Evolutionary conservation across 169 alveolate genomes (phyloP).

Genomic region (Plasmodium chabaudi): DNA sequence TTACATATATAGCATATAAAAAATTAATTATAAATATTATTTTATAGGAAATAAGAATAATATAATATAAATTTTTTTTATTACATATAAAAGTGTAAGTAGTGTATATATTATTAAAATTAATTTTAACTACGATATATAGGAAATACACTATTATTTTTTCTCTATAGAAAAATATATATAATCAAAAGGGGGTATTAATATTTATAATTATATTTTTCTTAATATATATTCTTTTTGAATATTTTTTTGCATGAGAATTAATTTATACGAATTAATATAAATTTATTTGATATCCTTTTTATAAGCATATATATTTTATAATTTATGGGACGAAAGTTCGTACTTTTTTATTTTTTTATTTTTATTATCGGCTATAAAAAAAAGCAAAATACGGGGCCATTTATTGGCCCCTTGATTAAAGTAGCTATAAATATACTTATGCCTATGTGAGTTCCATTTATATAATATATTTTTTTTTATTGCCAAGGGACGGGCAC

Average conservation of each 20-base stretch:
- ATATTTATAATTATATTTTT: too few species aligned
- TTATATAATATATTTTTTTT: too few species aligned
- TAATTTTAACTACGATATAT: not conserved
- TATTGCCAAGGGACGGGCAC: too few species aligned
- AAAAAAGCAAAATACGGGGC: constrained; percentile 49
- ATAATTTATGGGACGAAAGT: constrained; percentile 56
- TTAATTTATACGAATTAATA: constrained; percentile 19
- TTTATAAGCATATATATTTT: constrained; percentile 10
- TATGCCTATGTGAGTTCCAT: too few species aligned
- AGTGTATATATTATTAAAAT: too few species aligned
- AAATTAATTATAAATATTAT: too few species aligned
- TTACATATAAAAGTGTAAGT: too few species aligned
- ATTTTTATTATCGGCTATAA: not conserved
- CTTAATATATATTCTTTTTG: constrained; percentile 1
- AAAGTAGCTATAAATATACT: not conserved
- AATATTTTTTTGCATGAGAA: not conserved
- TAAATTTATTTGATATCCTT: constrained; percentile 12
- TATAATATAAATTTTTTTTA: too few species aligned
- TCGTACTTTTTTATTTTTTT: constrained; percentile 21
- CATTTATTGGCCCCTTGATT: constrained; percentile 41
- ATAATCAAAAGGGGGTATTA: not conserved
- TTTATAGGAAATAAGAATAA: too few species aligned
- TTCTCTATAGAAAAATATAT: too few species aligned
- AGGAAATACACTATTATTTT: not conserved
- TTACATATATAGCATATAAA: too few species aligned